Conservation (phyloP, 306 rosid species). For the Casuarina glauca region DNA sequence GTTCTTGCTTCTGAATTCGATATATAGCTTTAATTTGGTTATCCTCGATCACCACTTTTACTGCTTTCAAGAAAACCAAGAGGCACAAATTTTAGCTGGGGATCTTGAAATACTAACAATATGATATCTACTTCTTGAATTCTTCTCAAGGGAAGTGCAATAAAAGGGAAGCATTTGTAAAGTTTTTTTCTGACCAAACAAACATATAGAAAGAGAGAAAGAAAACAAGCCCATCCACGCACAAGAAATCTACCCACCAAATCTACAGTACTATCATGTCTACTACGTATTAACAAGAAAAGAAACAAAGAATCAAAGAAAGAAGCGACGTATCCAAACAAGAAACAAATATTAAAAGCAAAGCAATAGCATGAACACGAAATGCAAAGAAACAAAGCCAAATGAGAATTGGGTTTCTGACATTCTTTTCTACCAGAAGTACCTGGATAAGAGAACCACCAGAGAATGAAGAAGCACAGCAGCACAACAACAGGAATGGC, state of each 20-base stretch:
- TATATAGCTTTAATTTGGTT: slow-evolving; percentile 37
- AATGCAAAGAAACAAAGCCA: neutral
- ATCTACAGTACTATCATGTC: neutral
- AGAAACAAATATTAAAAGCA: neutral
- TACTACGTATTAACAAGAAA: neutral
- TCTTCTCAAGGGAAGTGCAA: neutral
- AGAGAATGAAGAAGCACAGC: slow-evolving; percentile 52
- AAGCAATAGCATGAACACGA: neutral
- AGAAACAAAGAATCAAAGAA: neutral
- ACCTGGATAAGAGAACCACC: slow-evolving; percentile 71
- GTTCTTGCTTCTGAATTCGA: slow-evolving; percentile 21
- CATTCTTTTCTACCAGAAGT: neutral
- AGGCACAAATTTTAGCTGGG: slow-evolving; percentile 4
- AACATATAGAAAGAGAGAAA: too few relatives aligned
- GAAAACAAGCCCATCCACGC: neutral
- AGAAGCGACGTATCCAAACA: neutral
- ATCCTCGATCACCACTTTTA: slow-evolving; percentile 34
- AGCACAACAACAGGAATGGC: slow-evolving; percentile 44
- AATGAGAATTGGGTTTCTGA: neutral
- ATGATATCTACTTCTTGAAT: neutral
- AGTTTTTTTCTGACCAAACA: too few relatives aligned
- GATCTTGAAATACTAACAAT: slow-evolving; percentile 4
- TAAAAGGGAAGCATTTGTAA: neutral
- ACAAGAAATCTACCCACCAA: neutral
- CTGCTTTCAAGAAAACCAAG: slow-evolving; percentile 35